Conservation (phyloP, 768 basidiomycete genomes). For the Paxillus ammoniavirescens region DNA sequence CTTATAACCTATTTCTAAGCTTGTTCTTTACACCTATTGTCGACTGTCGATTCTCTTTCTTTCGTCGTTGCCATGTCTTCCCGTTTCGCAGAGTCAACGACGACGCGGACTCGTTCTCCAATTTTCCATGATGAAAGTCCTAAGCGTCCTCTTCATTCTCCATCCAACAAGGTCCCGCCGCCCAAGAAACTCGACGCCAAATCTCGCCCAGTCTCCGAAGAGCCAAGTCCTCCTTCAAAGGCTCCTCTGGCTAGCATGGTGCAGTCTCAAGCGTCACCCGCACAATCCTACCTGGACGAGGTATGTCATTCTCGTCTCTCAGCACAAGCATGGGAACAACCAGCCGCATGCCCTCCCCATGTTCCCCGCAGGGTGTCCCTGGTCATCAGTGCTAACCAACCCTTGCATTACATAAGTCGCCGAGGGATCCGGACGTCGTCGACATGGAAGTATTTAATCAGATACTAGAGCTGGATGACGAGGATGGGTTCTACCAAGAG, state of each 20-base stretch:
- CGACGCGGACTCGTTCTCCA: constrained; percentile 31
- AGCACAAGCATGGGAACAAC: not conserved
- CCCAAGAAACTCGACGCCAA: constrained; percentile 31
- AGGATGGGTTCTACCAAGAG: constrained; percentile 75
- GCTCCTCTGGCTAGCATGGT: constrained; percentile 1
- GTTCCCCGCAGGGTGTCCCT: not conserved
- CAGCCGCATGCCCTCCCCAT: not conserved
- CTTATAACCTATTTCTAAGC: constrained; percentile 27
- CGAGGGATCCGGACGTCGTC: constrained; percentile 42
- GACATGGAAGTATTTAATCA: constrained; percentile 82
- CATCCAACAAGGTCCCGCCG: constrained; percentile 30
- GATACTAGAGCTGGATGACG: constrained; percentile 90
- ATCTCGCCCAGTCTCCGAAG: constrained; percentile 31
- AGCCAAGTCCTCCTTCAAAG: constrained; percentile 14
- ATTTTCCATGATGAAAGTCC: constrained; percentile 26
- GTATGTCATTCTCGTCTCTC: constrained; percentile 15
- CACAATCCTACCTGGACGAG: constrained; percentile 27
- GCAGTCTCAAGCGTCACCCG: constrained; percentile 11
- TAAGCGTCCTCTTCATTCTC: constrained; percentile 32
- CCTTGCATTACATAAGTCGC: constrained; percentile 5
- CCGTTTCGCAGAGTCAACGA: constrained; percentile 25
- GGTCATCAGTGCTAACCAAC: constrained; percentile 8
- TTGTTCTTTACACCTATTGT: constrained; percentile 10
- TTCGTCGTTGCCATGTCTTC: constrained; percentile 23
- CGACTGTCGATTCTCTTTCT: constrained; percentile 1